Percentiles rank a stretch among this genome's conserved stretches.
phyloP scores from a whole-genome alignment of 176 grass and related monocot species.

The Triticum dicoccoides region DNA sequence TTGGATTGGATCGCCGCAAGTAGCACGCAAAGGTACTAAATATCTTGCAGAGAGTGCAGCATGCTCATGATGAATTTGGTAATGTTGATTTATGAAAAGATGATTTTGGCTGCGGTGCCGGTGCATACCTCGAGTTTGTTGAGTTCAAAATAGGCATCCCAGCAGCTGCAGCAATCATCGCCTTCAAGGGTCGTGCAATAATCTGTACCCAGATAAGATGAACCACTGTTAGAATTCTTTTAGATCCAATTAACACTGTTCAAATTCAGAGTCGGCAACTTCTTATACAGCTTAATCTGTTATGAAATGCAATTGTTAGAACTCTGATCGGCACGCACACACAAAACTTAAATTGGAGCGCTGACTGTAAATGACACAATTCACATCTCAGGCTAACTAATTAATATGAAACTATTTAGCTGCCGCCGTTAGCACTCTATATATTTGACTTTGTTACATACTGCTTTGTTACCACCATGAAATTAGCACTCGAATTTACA shows the following conservation, averaged over 20 bases:
- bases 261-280: not conserved
- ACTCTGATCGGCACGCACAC: not conserved
- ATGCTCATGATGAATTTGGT: not conserved
- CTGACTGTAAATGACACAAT: not conserved
- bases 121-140: slow-evolving; percentile 68
- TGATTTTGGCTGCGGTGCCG: not conserved
- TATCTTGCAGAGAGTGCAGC: not conserved
- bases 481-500: not conserved
- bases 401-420: not conserved
- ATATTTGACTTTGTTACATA: not conserved
- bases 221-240: not conserved
- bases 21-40: not conserved
- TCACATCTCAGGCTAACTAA: not conserved
- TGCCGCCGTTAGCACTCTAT: not conserved
- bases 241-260: not conserved
- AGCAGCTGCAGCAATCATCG: slow-evolving; percentile 82
- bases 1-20: not conserved
- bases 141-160: slow-evolving; percentile 89
- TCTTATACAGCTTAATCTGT: not conserved
- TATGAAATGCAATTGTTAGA: not conserved
- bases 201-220: slow-evolving; percentile 47
- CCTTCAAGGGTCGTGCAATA: slow-evolving; percentile 79
- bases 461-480: not conserved
- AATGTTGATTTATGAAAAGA: not conserved
- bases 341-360: not conserved